Percentiles rank a stretch among this genome's conserved stretches.
Conservation (phyloP, 352 stramenopile genomes). For the Pythium insidiosum region DNA sequence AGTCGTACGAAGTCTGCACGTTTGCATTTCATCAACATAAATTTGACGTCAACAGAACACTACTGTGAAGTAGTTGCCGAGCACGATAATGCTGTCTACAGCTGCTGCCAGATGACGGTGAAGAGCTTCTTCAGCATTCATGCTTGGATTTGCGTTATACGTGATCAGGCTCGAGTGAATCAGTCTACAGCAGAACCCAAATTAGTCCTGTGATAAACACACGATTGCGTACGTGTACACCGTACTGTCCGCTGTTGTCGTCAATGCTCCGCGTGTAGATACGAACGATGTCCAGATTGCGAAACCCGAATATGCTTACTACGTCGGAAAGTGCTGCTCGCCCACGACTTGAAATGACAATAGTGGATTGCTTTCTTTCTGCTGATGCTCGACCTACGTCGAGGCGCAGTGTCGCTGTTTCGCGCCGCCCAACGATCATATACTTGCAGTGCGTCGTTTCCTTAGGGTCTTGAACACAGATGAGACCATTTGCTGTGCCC, state of each 20-base stretch:
- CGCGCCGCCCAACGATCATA: neutral
- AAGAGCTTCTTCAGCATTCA: neutral
- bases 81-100: no score
- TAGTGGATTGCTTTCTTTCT: no score
- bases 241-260: no score
- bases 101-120: neutral
- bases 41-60: no score
- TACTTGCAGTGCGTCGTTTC: neutral
- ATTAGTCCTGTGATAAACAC: neutral
- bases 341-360: no score
- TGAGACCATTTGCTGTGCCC: neutral
- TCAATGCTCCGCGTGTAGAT: neutral
- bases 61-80: no score
- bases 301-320: constrained; percentile 3
- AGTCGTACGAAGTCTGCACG: no score
- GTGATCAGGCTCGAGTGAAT: neutral
- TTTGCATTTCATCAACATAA: no score
- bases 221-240: neutral
- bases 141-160: neutral
- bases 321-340: constrained; percentile 1
- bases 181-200: neutral
- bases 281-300: neutral
- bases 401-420: neutral
- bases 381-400: neutral
- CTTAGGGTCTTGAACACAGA: neutral